Percentiles rank a stretch among this genome's conserved stretches.
Evolutionary conservation across 106 monocot species (phyloP).

Genomic region (Acanthochlamys bracteata): DNA sequence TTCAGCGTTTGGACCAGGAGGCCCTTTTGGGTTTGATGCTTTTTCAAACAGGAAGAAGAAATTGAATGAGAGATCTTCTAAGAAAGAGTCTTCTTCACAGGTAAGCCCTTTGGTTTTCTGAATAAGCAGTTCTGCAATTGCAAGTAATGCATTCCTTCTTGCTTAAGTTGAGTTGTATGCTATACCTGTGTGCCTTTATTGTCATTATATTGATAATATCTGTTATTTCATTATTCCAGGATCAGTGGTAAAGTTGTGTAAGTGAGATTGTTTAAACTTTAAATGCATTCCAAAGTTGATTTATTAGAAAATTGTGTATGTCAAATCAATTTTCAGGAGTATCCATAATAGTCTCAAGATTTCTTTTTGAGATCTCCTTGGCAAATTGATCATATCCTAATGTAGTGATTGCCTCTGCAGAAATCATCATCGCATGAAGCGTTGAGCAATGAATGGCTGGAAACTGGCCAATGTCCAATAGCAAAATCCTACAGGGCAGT

Average conservation of each 20-base stretch:
- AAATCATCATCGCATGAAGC: conserved; percentile 22
- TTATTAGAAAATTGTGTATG: not conserved
- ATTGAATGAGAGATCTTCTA: conserved; percentile 43
- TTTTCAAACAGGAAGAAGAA: conserved; percentile 70
- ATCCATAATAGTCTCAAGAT: not conserved
- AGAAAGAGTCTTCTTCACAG: conserved; percentile 18
- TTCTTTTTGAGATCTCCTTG: not conserved
- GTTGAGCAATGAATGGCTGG: conserved; percentile 32
- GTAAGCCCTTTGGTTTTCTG: conserved; percentile 9
- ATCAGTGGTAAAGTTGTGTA: too few species aligned
- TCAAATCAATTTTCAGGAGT: not conserved
- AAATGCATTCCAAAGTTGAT: not conserved
- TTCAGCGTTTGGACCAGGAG: conserved; percentile 71
- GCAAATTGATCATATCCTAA: not conserved
- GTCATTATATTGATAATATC: too few species aligned
- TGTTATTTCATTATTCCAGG: too few species aligned
- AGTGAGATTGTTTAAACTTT: too few species aligned
- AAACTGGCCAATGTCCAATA: conserved; percentile 30
- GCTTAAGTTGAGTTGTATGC: not conserved
- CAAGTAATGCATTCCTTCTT: not conserved
- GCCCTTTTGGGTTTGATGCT: conserved; percentile 74
- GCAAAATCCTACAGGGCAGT: conserved; percentile 43
- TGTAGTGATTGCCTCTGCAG: conserved; percentile 1
- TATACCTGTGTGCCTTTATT: too few species aligned
- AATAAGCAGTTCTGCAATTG: not conserved